Conservation (phyloP, 352 stramenopile genomes). For the Globisporangium polare region DNA sequence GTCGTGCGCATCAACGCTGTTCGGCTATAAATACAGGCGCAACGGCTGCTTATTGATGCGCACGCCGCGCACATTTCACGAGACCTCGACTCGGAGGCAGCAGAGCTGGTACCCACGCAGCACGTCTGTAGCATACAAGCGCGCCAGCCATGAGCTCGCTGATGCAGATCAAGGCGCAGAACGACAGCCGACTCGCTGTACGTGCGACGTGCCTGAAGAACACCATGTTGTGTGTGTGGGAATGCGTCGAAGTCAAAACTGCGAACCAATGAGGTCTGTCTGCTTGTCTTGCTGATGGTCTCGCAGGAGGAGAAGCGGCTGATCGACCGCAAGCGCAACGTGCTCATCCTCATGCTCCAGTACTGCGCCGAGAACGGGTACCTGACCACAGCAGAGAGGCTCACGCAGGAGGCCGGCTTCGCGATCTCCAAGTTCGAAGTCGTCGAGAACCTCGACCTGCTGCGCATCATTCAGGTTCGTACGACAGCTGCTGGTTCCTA, state of each 20-base stretch:
- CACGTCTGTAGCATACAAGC: too few relatives aligned
- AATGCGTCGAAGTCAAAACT: too few relatives aligned
- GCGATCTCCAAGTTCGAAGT: conserved; percentile 88
- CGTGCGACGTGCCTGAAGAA: too few relatives aligned
- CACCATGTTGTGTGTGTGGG: too few relatives aligned
- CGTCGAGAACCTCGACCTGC: conserved; percentile 91
- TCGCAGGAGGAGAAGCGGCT: conserved; percentile 82
- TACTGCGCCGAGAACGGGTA: conserved; percentile 87
- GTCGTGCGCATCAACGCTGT: too few relatives aligned
- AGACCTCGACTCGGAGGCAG: too few relatives aligned
- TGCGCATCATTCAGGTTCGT: conserved; percentile 82
- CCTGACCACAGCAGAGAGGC: conserved; percentile 74
- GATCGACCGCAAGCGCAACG: conserved; percentile 82
- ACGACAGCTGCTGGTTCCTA: background rate
- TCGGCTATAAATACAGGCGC: too few relatives aligned
- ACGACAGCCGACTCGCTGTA: conserved; percentile 74
- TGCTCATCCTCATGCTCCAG: conserved; percentile 83
- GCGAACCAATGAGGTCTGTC: background rate
- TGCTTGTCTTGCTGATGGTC: background rate
- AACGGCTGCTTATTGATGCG: too few relatives aligned
- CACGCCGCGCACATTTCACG: too few relatives aligned
- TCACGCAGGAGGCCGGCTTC: conserved; percentile 84
- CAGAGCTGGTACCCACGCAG: background rate
- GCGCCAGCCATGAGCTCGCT: conserved; percentile 61
- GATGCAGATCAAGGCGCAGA: conserved; percentile 80